These are phyloP conservation scores for Rhodotorula sp. DNA, from an alignment of 1,284 basidiomycete genomes.

Conservation along the genomic window DNA sequence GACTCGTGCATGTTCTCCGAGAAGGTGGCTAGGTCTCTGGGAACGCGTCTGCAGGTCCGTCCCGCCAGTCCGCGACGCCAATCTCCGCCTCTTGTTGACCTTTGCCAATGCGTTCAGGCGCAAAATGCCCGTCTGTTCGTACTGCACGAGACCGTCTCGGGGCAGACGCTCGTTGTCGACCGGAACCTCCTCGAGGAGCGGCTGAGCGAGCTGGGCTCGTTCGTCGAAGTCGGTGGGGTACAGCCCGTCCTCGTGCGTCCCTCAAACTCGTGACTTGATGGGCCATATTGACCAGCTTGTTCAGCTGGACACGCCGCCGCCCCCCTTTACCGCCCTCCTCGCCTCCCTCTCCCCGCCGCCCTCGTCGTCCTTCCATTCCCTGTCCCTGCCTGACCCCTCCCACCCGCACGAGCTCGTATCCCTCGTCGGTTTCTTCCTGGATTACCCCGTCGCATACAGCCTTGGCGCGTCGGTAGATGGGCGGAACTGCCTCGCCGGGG, in stretches of 20 bases:
- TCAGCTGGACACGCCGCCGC: not conserved
- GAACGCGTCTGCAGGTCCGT: not conserved
- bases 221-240: slow-evolving; percentile 14
- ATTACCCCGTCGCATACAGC: slow-evolving; percentile 21
- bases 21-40: not conserved
- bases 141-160: not conserved
- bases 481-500: slow-evolving; percentile 22
- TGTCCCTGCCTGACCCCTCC: not conserved
- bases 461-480: not conserved
- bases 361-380: not conserved
- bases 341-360: not conserved
- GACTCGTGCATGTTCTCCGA: slow-evolving; percentile 3
- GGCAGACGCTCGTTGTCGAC: slow-evolving; percentile 18
- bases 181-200: not conserved
- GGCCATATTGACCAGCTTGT: not conserved
- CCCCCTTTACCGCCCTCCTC: not conserved
- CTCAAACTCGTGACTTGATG: accelerated
- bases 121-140: not conserved
- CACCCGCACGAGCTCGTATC: not conserved
- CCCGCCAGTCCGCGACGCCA: not conserved
- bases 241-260: slow-evolving; percentile 4
- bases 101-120: no score
- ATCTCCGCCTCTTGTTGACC: no score
- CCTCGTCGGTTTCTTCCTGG: slow-evolving; percentile 18
- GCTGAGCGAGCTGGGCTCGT: not conserved